Evolutionary conservation across 768 basidiomycete genomes (phyloP), one percentile per base, ranked within the genome.

Genomic region (Kwoniella bestiolae): DNA sequence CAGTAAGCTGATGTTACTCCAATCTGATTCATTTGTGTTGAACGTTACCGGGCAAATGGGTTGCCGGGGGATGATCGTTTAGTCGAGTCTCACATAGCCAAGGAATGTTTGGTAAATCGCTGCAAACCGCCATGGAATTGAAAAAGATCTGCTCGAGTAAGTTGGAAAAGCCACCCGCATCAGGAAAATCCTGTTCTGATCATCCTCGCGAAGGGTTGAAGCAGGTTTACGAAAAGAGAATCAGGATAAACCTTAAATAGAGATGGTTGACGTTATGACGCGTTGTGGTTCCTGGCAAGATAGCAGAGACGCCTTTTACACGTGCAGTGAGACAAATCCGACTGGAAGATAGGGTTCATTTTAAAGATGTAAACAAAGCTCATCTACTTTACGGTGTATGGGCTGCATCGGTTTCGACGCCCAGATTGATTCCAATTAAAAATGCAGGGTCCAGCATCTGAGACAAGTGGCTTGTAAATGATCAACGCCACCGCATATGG

Each of bases 261-360:
- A 34, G 31, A 16, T 16, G 34, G 52, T 55, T 55, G 29, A 52
- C 52, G 52, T 55, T 55, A 55, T 55, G 52, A 55, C 52, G 52
- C 52, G 52, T 26, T 51, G n/a, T n/a, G 28, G 29, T 29, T 16
- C 14, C 32, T 28, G 29, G 34, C 34, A 32, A 21, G 2, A 32
- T 34, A 55, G 16, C 23, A 34, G 9, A 6, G 29, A 18, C 52
- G 32, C 31, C 23, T 55, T 14, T 31, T 35, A n/a, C 52, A 35
- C 32, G 32, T 55, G 52, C 29, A 29, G 52, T 35, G 52, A 55
- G 31, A 55, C 52, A 55, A 34, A 9, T 34, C 52, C 31, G 18
- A 55, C 21, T 35, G 14, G n/a, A 34, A 18, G 52, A 16, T 55
- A 32, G 16, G 32, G 32, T 25, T 47, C 25, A n/a, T n/a, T 25